Evolutionary conservation across 2,329 filamentous ascomycete genomes (phyloP), one percentile per base, ranked within the genome.

Genomic region (Aspergillus floridensis): DNA sequence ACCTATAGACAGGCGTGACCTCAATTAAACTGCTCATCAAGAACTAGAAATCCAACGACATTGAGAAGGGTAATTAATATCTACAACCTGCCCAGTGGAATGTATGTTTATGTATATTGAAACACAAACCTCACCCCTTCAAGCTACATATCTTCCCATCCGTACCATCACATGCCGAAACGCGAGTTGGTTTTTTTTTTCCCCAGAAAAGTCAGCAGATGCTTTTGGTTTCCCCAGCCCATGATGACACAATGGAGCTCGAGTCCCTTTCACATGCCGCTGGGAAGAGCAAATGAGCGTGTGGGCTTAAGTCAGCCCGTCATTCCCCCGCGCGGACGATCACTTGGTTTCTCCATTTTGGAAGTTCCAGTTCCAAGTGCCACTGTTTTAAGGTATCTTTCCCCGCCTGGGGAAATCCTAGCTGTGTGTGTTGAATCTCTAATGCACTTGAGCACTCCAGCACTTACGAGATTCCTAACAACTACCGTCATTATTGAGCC

Each of bases 301-400:
- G 32, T 38, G 19, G 32, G 41, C 54, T 53, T 57, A 57, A 49
- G 58, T 60, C 58, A 60, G 58, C 58, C 53, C 58, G 55, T 60
- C 58, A 60, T 57, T 29, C 26, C 38, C 38, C 38, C 38, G 32
- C 38, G 38, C 38, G 38, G 38, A 44, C 38, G 38, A 44, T 44
- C 38, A 35, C 38, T 19, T 22, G 22, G 22, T 22, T 44, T 44
- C 38, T n/a, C 16, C 38, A n/a, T 44, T 4, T 8, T 16, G 38
- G 38, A 16, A 16, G 5, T 44, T 19, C 38, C 5, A 19, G 38
- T 44, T 44, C 19, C 5, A 4, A 19, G 6, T 44, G 38, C 8
- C 32, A 44, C 32, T 35, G 11, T 16, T 16, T 7, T 19, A 7
- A 19, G 16, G 38, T 44, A 44, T 44, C 16, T 44, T 44, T 44